Conservation (phyloP, 2,329 filamentous ascomycete genomes). For the Fonsecaea monophora region DNA sequence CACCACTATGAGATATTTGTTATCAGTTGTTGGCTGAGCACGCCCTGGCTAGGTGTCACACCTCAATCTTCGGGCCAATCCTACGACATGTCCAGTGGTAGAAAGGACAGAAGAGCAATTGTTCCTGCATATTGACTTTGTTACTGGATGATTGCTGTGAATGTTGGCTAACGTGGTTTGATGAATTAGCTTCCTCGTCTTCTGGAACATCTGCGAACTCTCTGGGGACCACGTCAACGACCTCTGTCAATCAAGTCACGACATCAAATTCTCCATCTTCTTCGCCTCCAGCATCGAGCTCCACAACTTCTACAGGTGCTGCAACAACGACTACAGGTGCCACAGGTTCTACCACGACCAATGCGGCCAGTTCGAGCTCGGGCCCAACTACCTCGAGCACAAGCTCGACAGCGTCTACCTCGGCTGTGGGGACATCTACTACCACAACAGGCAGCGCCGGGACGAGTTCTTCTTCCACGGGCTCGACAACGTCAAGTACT, state of each 20-base stretch:
- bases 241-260: neutral
- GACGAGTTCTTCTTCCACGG: neutral
- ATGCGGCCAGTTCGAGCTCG: neutral
- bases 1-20: too few relatives aligned
- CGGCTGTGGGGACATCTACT: neutral
- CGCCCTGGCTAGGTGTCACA: neutral
- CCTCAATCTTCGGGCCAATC: neutral
- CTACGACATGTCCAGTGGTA: neutral
- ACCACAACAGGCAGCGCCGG: neutral
- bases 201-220: neutral
- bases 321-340: slow-evolving; percentile 10
- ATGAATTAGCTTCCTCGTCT: slow-evolving; percentile 1
- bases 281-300: neutral
- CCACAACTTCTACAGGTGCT: slow-evolving; percentile 6
- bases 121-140: neutral
- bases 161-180: neutral
- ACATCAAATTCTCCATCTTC: slow-evolving; percentile 6
- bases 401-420: neutral
- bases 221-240: slow-evolving; percentile 9
- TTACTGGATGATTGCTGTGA: neutral
- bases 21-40: neutral
- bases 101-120: neutral
- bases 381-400: slow-evolving; percentile 7
- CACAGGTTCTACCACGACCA: neutral
- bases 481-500: neutral